These are phyloP conservation scores for Citrus sp. DNA, from an alignment of 345 rosid genomes.

Conservation along the genomic window DNA sequence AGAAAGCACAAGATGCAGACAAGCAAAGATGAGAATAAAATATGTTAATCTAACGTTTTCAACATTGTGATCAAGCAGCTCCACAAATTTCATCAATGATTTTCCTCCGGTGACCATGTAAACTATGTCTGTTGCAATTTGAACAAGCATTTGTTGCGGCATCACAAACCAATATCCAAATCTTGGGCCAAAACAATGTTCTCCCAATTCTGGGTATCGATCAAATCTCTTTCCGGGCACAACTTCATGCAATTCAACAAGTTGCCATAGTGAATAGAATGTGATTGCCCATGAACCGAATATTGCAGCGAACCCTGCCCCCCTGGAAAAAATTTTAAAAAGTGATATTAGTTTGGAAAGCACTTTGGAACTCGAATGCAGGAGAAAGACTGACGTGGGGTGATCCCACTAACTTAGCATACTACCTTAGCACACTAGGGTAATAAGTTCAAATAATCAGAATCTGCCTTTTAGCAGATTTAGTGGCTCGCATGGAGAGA, in stretches of 20 bases:
- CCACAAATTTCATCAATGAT: conserved; percentile 15
- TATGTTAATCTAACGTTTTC: conserved; percentile 4
- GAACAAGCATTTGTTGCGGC: conserved; percentile 29
- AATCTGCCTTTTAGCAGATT: no score
- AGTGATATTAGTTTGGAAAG: not conserved
- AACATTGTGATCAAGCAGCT: not conserved
- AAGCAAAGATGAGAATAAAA: conserved; percentile 21
- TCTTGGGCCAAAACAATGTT: conserved; percentile 23
- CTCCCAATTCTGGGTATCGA: conserved; percentile 31
- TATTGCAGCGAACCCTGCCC: conserved; percentile 7
- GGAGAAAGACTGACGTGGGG: no score
- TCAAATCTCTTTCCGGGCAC: conserved; percentile 32
- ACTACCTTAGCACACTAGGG: no score
- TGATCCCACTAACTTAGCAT: no score
- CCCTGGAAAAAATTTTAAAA: not conserved
- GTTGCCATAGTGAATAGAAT: conserved; percentile 29
- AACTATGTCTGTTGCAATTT: conserved; percentile 21
- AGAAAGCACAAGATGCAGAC: conserved; percentile 20
- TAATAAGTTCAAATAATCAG: no score
- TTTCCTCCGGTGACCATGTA: conserved; percentile 29
- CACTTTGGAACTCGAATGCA: not conserved
- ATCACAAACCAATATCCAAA: conserved; percentile 28
- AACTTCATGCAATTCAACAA: conserved; percentile 30
- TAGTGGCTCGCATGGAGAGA: no score
- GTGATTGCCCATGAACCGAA: conserved; percentile 27